A percentile compares a stretch with the other conserved stretches of the same genome.
phyloP scores from a whole-genome alignment of 768 basidiomycete species.

The Candolleomyces aberdarensis region DNA sequence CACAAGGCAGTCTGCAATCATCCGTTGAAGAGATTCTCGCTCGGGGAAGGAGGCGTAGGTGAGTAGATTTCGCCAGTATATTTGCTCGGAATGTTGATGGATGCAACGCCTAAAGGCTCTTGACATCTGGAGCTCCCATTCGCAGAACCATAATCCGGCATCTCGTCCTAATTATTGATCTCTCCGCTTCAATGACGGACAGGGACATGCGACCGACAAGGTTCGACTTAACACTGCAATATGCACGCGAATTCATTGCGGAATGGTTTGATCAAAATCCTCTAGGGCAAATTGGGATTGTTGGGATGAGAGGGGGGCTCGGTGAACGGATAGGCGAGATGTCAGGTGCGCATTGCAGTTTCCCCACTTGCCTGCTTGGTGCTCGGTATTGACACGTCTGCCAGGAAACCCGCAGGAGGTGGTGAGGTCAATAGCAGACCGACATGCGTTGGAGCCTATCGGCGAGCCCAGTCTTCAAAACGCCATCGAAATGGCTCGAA shows the following conservation, averaged over 20 bases:
- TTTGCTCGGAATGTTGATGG: no score
- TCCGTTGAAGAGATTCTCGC: constrained; percentile 91
- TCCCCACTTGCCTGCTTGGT: background rate
- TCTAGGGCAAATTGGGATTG: constrained; percentile 92
- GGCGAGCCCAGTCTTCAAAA: constrained; percentile 98
- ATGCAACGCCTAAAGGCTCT: constrained; percentile 43
- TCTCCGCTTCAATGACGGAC: constrained; percentile 91
- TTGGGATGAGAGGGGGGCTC: constrained; percentile 88
- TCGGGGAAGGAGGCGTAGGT: constrained; percentile 81
- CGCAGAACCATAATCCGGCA: constrained; percentile 96
- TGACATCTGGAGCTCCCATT: constrained; percentile 82
- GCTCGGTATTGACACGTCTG: background rate
- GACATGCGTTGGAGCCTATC: constrained; percentile 82
- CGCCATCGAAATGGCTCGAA: constrained; percentile 93
- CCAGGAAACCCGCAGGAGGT: constrained; percentile 96
- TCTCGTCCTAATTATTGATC: constrained; percentile 86
- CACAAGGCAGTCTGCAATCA: constrained; percentile 83
- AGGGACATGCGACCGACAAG: constrained; percentile 94
- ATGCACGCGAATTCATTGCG: constrained; percentile 84
- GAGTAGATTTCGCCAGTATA: constrained; percentile 15
- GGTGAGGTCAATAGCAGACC: constrained; percentile 78
- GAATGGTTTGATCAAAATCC: constrained; percentile 99
- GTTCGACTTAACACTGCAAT: constrained; percentile 87
- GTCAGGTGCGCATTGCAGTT: constrained; percentile 64
- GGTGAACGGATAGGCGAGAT: constrained; percentile 90